These are phyloP conservation scores for Chenopodium formosanum DNA, from an alignment of 148 eudicot species.

Conservation along the genomic window DNA sequence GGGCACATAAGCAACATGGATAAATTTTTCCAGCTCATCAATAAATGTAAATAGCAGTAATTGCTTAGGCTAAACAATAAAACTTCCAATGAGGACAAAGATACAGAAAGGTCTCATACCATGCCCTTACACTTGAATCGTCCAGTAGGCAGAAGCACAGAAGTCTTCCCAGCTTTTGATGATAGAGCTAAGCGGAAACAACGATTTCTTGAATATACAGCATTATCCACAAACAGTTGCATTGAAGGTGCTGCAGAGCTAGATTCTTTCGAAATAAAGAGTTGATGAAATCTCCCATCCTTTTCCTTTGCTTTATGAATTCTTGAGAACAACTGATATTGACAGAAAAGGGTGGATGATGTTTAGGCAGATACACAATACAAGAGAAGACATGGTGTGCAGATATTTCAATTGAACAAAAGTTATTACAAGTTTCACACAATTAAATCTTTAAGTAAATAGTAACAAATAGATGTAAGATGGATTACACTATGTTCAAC, in stretches of 20 bases:
- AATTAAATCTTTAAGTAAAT: neutral
- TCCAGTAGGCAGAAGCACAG: conserved; percentile 80
- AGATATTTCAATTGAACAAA: neutral
- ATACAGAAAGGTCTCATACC: conserved; percentile 43
- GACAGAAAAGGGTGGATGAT: conserved; percentile 6
- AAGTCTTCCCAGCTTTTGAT: conserved; percentile 92
- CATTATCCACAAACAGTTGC: conserved; percentile 85
- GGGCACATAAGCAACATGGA: neutral
- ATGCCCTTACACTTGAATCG: conserved; percentile 83
- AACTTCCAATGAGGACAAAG: conserved; percentile 11
- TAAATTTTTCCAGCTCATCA: neutral
- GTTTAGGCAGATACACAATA: neutral
- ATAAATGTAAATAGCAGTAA: neutral
- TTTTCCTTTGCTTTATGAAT: conserved; percentile 47
- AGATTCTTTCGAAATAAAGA: conserved; percentile 68
- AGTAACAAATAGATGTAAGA: neutral
- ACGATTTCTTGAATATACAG: conserved; percentile 97
- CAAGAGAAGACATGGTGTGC: conserved; percentile 4
- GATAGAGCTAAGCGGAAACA: conserved; percentile 88
- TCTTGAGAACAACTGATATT: conserved; percentile 72
- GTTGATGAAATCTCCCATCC: conserved; percentile 56
- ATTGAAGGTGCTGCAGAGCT: conserved; percentile 44
- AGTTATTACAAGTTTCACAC: neutral
- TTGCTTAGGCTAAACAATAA: neutral
- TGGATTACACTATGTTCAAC: neutral